Conservation (phyloP, 352 stramenopile genomes). For the Halophytophthora polymorphica region DNA sequence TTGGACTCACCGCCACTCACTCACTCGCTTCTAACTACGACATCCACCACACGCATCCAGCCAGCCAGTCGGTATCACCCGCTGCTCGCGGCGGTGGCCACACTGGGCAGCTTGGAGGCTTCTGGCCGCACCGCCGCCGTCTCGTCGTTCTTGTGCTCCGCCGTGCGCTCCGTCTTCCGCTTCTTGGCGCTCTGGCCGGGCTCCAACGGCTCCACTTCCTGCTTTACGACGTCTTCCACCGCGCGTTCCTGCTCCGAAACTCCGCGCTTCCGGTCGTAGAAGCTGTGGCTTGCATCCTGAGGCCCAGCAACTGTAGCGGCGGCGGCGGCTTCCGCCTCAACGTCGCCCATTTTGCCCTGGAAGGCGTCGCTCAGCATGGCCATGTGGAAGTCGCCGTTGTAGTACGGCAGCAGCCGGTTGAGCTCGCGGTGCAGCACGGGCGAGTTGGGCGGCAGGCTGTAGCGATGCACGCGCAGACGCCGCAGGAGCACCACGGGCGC, state of each 20-base stretch:
- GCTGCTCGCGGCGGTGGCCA: conserved; percentile 1
- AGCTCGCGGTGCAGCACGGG: conserved; percentile 35
- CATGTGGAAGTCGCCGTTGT: conserved; percentile 50
- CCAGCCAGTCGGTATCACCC: too few relatives aligned
- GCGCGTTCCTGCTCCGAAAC: not conserved
- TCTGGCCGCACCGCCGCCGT: not conserved
- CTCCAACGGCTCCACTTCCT: too few relatives aligned
- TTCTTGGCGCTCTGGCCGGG: conserved; percentile 19
- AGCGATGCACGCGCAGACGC: conserved; percentile 36
- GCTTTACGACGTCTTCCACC: conserved; percentile 4
- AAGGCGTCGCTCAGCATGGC: conserved; percentile 40
- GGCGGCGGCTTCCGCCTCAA: conserved; percentile 6
- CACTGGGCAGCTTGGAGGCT: not conserved
- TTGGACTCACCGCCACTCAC: too few relatives aligned
- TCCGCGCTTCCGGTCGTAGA: conserved; percentile 12
- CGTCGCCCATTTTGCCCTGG: conserved; percentile 20
- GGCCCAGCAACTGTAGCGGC: too few relatives aligned
- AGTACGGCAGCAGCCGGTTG: conserved; percentile 32
- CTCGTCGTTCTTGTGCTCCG: conserved; percentile 4
- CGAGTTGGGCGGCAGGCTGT: conserved; percentile 45
- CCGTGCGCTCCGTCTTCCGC: conserved; percentile 13
- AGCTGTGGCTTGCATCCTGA: conserved; percentile 14
- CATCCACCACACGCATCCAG: too few relatives aligned
- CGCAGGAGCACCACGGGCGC: conserved; percentile 34
- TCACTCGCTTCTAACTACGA: too few relatives aligned